These are phyloP conservation scores for Epichloe sylvatica DNA, from an alignment of 2,329 filamentous ascomycete genomes.

Conservation along the genomic window DNA sequence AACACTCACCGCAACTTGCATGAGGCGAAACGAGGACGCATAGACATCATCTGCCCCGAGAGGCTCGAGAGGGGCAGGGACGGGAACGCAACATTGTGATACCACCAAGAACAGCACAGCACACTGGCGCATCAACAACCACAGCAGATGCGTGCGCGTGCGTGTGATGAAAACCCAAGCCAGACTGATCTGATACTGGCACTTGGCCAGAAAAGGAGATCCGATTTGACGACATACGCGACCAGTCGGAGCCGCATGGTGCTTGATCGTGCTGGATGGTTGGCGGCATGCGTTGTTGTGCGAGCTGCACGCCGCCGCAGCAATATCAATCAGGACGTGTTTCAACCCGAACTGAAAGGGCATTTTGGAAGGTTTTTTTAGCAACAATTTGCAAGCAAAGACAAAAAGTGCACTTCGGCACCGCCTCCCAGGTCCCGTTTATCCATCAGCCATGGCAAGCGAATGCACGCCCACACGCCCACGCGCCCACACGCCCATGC, in stretches of 20 bases:
- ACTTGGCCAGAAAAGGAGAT: conserved; percentile 1
- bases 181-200: not conserved
- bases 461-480: not conserved
- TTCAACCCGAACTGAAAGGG: not conserved
- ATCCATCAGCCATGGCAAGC: not conserved
- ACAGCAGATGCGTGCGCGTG: not conserved
- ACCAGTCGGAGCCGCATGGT: not conserved
- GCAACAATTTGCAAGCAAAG: not conserved
- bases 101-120: not conserved
- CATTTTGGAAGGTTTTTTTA: not conserved
- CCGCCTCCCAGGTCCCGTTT: not conserved
- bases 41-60: no score
- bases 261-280: not conserved
- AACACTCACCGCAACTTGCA: no score
- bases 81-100: not conserved
- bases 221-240: conserved; percentile 2
- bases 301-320: not conserved
- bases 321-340: not conserved
- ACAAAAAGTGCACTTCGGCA: no score
- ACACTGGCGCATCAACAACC: not conserved
- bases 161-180: not conserved
- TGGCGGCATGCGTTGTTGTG: not conserved
- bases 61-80: not conserved
- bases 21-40: no score
- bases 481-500: not conserved